Conservation (phyloP, 495 filamentous ascomycete genomes). For the Penicillium pulvis region DNA sequence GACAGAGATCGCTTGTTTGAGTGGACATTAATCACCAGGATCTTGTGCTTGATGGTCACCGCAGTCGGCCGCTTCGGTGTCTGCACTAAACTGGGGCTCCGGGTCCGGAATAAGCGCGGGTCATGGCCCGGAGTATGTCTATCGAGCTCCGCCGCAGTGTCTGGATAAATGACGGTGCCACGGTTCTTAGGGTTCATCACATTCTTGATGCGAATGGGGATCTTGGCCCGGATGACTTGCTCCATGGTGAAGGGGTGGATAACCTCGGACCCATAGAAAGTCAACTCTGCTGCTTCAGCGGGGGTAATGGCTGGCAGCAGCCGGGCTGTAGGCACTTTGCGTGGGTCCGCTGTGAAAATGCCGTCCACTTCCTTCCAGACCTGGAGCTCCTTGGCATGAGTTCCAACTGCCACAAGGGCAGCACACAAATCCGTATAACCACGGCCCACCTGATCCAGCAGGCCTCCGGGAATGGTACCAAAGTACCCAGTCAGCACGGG, state of each 20-base stretch:
- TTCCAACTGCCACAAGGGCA: slow-evolving; percentile 76
- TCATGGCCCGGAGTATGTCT: slow-evolving; percentile 49
- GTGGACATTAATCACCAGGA: slow-evolving; percentile 91
- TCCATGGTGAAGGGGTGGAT: slow-evolving; percentile 99
- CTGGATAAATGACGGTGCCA: slow-evolving; percentile 80
- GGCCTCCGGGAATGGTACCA: slow-evolving; percentile 77
- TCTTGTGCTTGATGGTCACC: slow-evolving; percentile 93
- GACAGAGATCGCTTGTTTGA: slow-evolving; percentile 86
- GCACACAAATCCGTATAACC: slow-evolving; percentile 92
- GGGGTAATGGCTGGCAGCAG: slow-evolving; percentile 79
- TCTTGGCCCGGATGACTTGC: slow-evolving; percentile 89
- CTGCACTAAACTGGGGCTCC: slow-evolving; percentile 49
- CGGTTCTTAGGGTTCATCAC: slow-evolving; percentile 89
- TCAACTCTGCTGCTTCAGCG: slow-evolving; percentile 85
- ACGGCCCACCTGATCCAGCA: slow-evolving; percentile 77
- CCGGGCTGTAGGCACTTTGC: slow-evolving; percentile 82
- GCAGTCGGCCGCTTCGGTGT: slow-evolving; percentile 78
- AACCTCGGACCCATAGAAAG: slow-evolving; percentile 92
- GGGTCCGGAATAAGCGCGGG: slow-evolving; percentile 47
- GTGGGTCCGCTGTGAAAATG: slow-evolving; percentile 86
- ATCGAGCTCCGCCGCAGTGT: slow-evolving; percentile 49
- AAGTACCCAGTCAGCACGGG: slow-evolving; percentile 88
- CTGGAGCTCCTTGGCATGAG: slow-evolving; percentile 77
- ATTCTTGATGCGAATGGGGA: slow-evolving; percentile 97
- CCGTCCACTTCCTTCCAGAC: slow-evolving; percentile 95